Percentiles rank a stretch among this genome's conserved stretches.
These are phyloP conservation scores for Fusarium tupiense DNA, from an alignment of 2,329 filamentous ascomycete genomes.

Conservation along the genomic window DNA sequence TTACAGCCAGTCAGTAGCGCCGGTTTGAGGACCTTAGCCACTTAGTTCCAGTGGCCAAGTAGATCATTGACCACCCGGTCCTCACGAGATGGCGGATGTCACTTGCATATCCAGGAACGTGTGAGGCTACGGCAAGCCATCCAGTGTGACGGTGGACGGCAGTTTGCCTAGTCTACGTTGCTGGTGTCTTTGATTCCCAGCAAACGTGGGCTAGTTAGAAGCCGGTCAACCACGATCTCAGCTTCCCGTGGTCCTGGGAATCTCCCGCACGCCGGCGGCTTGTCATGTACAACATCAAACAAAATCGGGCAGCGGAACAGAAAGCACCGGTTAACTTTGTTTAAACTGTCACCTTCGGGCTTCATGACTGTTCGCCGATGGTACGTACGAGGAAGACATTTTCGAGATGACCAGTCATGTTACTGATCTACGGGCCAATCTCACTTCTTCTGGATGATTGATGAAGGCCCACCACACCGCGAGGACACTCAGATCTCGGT, in stretches of 20 bases:
- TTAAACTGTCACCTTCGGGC: constrained; percentile 3
- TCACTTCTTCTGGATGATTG: constrained; percentile 38
- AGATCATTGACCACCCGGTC: constrained; percentile 32
- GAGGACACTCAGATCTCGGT: constrained; percentile 43
- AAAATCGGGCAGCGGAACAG: constrained; percentile 8
- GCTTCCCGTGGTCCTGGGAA: constrained; percentile 42
- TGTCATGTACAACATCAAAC: constrained; percentile 23
- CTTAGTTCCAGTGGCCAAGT: constrained; percentile 26
- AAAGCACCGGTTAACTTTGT: constrained; percentile 15
- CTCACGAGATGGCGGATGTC: constrained; percentile 43
- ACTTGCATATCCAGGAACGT: constrained; percentile 46
- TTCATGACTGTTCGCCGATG: constrained; percentile 10
- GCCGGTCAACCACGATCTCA: constrained; percentile 42
- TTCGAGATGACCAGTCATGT: constrained; percentile 40
- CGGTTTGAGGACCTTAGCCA: constrained; percentile 23
- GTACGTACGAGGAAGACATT: constrained; percentile 9
- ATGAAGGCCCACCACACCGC: constrained; percentile 33
- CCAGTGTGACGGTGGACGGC: constrained; percentile 40
- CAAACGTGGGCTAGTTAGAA: constrained; percentile 37
- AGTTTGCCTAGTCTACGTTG: constrained; percentile 40
- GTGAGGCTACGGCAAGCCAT: constrained; percentile 46
- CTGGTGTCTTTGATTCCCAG: constrained; percentile 41
- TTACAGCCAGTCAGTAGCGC: constrained; percentile 32
- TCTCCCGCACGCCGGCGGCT: constrained; percentile 41
- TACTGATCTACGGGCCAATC: constrained; percentile 43